Percentiles rank a stretch among this genome's conserved stretches.
phyloP scores from a whole-genome alignment of 352 stramenopile genomes.

The Phytophthora nicotianae region DNA sequence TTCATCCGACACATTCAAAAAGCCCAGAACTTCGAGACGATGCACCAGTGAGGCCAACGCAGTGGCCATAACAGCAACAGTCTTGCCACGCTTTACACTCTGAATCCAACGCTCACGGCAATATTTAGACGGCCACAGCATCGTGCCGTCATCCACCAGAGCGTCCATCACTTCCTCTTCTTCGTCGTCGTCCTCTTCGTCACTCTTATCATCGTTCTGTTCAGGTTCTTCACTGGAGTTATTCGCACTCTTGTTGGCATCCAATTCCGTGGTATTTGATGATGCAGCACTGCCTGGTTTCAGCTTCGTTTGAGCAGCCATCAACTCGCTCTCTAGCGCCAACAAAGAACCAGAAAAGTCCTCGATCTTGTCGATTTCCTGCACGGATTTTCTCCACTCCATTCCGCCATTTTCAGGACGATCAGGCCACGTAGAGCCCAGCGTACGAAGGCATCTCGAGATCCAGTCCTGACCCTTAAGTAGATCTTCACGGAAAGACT shows the following conservation, averaged over 20 bases:
- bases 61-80: slow-evolving; percentile 59
- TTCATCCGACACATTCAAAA: slow-evolving; percentile 60
- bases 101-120: slow-evolving; percentile 76
- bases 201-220: slow-evolving; percentile 55
- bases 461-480: slow-evolving; percentile 67
- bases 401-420: slow-evolving; percentile 35
- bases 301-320: slow-evolving; percentile 50
- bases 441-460: slow-evolving; percentile 60
- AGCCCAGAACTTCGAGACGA: slow-evolving; percentile 66
- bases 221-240: slow-evolving; percentile 29
- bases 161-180: slow-evolving; percentile 67
- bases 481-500: slow-evolving; percentile 64
- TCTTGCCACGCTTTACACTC: slow-evolving; percentile 56
- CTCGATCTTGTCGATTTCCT: slow-evolving; percentile 36
- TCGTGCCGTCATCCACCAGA: slow-evolving; percentile 57
- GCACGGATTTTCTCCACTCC: slow-evolving; percentile 59
- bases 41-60: slow-evolving; percentile 72
- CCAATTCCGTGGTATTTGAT: slow-evolving; percentile 3
- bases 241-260: slow-evolving; percentile 19
- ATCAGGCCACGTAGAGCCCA: slow-evolving; percentile 70
- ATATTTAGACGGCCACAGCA: slow-evolving; percentile 75
- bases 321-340: slow-evolving; percentile 69
- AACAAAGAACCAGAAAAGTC: slow-evolving; percentile 56
- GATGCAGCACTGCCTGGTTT: slow-evolving; percentile 7
- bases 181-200: slow-evolving; percentile 81